Evolutionary conservation across 2,329 filamentous ascomycete genomes (phyloP).

Genomic region (Aspergillus carbonarius): DNA sequence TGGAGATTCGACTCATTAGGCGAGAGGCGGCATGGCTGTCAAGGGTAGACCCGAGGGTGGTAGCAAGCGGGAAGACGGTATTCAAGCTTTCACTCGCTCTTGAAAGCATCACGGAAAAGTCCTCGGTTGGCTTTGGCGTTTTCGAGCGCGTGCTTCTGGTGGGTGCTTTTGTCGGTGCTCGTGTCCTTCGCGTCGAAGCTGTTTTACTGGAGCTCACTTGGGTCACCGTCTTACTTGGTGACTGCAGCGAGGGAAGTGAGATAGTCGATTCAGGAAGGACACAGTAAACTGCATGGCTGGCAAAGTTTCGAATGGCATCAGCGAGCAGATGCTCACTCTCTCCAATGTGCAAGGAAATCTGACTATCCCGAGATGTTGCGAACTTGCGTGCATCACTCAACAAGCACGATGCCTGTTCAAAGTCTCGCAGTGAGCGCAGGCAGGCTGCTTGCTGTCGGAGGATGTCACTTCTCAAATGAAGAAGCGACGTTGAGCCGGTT

Average conservation of each 20-base stretch:
- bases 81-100: slow-evolving; percentile 37
- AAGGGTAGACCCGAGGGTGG: slow-evolving; percentile 39
- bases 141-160: slow-evolving; percentile 27
- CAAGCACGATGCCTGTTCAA: slow-evolving; percentile 57
- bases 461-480: slow-evolving; percentile 50
- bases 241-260: slow-evolving; percentile 71
- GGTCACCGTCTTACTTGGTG: slow-evolving; percentile 23
- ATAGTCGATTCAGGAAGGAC: slow-evolving; percentile 91
- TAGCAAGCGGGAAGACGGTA: slow-evolving; percentile 33
- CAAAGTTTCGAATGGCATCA: slow-evolving; percentile 55
- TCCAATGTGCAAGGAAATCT: slow-evolving; percentile 53
- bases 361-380: slow-evolving; percentile 54
- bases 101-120: slow-evolving; percentile 38
- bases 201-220: slow-evolving; percentile 40
- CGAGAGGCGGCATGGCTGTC: slow-evolving; percentile 41
- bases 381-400: slow-evolving; percentile 44
- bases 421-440: slow-evolving; percentile 49
- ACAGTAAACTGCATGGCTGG: slow-evolving; percentile 79
- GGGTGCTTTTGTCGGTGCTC: slow-evolving; percentile 27
- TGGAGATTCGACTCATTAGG: slow-evolving; percentile 42
- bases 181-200: slow-evolving; percentile 25
- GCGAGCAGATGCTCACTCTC: slow-evolving; percentile 39
- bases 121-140: slow-evolving; percentile 31
- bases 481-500: slow-evolving; percentile 39
- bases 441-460: slow-evolving; percentile 53